A percentile compares a stretch with the other conserved stretches of the same genome.
Conservation (phyloP, 23 red algal species). For the Agarophyton chilense region DNA sequence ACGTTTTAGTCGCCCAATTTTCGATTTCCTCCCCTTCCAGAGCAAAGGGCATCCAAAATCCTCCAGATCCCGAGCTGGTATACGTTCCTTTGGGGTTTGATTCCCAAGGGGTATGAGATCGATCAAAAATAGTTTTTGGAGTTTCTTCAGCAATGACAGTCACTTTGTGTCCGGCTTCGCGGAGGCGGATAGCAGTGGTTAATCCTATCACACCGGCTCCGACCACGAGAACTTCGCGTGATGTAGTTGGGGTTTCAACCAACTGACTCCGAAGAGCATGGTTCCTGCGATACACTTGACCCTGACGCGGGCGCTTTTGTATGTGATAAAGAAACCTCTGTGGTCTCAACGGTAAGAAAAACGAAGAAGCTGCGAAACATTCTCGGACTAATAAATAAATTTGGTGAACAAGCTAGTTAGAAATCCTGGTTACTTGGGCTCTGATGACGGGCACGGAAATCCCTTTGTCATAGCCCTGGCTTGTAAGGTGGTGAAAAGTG, state of each 20-base stretch:
- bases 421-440: neutral
- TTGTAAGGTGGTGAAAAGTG: no score
- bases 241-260: neutral
- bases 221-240: conserved; percentile 51
- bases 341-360: neutral
- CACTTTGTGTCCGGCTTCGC: conserved; percentile 45
- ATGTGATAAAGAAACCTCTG: neutral
- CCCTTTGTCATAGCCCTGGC: neutral
- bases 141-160: conserved; percentile 55
- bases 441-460: neutral
- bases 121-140: conserved; percentile 23
- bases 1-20: conserved; percentile 67
- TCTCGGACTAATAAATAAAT: no score
- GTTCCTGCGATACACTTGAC: neutral
- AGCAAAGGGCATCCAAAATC: conserved; percentile 86
- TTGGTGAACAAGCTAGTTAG: neutral
- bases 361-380: neutral
- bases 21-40: conserved; percentile 65
- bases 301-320: neutral
- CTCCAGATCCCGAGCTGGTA: conserved; percentile 74
- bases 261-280: neutral
- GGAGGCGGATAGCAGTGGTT: conserved; percentile 65
- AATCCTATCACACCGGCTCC: conserved; percentile 78
- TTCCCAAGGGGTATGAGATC: conserved; percentile 11
- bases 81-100: conserved; percentile 12